Percentiles rank a stretch among this genome's conserved stretches.
phyloP scores from a whole-genome alignment of 805 yeast genomes.

The Yamadazyma paraphyllophila region DNA sequence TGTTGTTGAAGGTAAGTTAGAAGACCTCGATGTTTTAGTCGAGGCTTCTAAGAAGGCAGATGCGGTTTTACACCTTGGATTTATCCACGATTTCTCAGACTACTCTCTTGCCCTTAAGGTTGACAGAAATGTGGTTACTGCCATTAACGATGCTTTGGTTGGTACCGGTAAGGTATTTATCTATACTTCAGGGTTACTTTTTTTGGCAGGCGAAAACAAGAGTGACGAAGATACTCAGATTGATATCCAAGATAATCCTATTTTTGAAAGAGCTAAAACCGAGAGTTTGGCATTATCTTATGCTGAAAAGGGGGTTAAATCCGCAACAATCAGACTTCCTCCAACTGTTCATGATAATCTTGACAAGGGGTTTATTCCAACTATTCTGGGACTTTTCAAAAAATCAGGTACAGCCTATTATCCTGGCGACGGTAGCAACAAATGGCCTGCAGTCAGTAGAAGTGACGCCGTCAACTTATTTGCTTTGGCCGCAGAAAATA shows the following conservation, averaged over 20 bases:
- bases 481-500: slow-evolving; percentile 4
- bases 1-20: slow-evolving; percentile 27
- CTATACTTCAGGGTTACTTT: neutral
- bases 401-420: slow-evolving; percentile 29
- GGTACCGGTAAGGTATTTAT: slow-evolving; percentile 29
- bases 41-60: slow-evolving; percentile 28
- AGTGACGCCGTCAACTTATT: slow-evolving; percentile 31
- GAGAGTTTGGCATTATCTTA: slow-evolving; percentile 6
- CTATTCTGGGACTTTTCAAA: slow-evolving; percentile 25
- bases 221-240: slow-evolving; percentile 1
- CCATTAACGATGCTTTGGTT: slow-evolving; percentile 24
- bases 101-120: slow-evolving; percentile 14
- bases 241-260: neutral
- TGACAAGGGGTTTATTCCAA: slow-evolving; percentile 24
- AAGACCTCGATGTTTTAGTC: slow-evolving; percentile 23
- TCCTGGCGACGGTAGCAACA: slow-evolving; percentile 27
- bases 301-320: slow-evolving; percentile 20
- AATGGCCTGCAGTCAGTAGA: slow-evolving; percentile 31
- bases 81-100: slow-evolving; percentile 27
- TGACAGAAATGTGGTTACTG: slow-evolving; percentile 26
- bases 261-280: neutral
- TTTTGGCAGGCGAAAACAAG: neutral
- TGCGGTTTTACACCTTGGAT: slow-evolving; percentile 38
- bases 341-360: slow-evolving; percentile 34
- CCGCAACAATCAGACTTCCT: slow-evolving; percentile 24